Base-by-base conservation (phyloP, 495 filamentous ascomycete species). In the Xylaria intraflava region DNA sequence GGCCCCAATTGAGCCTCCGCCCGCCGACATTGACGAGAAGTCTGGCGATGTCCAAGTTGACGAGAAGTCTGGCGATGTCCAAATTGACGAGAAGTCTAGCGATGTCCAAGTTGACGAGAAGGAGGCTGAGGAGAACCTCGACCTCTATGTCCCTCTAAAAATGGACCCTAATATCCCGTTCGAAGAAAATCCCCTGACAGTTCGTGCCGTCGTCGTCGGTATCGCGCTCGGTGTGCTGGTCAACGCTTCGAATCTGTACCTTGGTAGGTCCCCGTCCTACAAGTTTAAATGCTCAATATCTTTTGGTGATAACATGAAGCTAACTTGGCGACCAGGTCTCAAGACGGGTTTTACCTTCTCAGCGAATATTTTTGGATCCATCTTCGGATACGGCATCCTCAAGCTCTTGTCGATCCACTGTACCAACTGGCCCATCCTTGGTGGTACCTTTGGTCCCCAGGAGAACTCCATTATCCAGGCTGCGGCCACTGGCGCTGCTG, bases 391-490 rank as follows among this genome's bases (percentile, higher is more conserved):
- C 49, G 81, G 76, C n/a, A 75, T 86, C 49, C 58, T 86, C 54
- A 85, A 84, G 50, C 69, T 77, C 46, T 60, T 76, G 49, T 72
- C 77, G 20, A 79, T 64, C 46, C 67, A 64, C 14, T 70, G 77
- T 41, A 61, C 69, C 17, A 71, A 72, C 12, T 66, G 83, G 43
- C 81, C 81, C 14, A 74, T 86, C 36, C 71, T 85, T 12, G 82
- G 82, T 23, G 80, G 80, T 16, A 53, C 57, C 30, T 86, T 86
- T 51, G 83, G 83, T 1, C 83, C 83, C 14, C 79, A 83, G 59
- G 83, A 86, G 60, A 86, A 86, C 71, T 80, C 78, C 35, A 85
- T 85, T 56, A 64, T 83, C 52, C 83, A 86, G 60, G 80, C 83
- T 14, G 75, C 81, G 30, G 82, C 83, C 8, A 83, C 78, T 4